Evolutionary conservation across 305 asterid species (phyloP).

Genomic region (Plantago rigida): DNA sequence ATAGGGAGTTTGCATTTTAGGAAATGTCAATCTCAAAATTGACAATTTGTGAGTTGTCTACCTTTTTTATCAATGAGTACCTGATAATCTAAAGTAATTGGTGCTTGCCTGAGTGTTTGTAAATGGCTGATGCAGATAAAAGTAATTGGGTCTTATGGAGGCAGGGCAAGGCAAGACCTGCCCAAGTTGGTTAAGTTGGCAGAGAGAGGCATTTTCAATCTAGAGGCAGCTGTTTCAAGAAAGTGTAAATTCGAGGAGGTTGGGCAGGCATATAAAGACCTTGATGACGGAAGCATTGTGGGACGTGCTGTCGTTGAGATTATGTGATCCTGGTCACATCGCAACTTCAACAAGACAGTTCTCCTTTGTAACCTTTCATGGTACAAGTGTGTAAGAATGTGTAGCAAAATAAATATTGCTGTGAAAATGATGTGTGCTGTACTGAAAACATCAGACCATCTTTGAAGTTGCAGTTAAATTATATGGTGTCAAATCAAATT

Average conservation of each 20-base stretch:
- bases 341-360: neutral
- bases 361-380: neutral
- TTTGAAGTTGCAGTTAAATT: neutral
- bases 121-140: slow-evolving; percentile 52
- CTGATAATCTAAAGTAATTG: too few relatives aligned
- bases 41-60: neutral
- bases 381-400: neutral
- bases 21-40: neutral
- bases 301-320: slow-evolving; percentile 78
- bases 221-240: slow-evolving; percentile 73
- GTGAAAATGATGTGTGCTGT: neutral
- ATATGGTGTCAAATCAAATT: too few relatives aligned
- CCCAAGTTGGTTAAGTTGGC: slow-evolving; percentile 83
- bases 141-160: slow-evolving; percentile 91
- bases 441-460: neutral
- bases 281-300: slow-evolving; percentile 56
- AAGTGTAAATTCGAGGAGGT: slow-evolving; percentile 76
- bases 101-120: neutral
- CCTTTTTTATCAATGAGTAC: neutral
- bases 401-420: slow-evolving; percentile 1
- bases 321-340: slow-evolving; percentile 35
- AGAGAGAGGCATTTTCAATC: slow-evolving; percentile 70
- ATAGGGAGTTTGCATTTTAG: neutral
- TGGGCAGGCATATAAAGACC: slow-evolving; percentile 61
- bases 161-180: slow-evolving; percentile 88